A percentile compares a stretch with the other conserved stretches of the same genome.
Conservation (phyloP, 441 rosid species). For the Adansonia grandidieri region DNA sequence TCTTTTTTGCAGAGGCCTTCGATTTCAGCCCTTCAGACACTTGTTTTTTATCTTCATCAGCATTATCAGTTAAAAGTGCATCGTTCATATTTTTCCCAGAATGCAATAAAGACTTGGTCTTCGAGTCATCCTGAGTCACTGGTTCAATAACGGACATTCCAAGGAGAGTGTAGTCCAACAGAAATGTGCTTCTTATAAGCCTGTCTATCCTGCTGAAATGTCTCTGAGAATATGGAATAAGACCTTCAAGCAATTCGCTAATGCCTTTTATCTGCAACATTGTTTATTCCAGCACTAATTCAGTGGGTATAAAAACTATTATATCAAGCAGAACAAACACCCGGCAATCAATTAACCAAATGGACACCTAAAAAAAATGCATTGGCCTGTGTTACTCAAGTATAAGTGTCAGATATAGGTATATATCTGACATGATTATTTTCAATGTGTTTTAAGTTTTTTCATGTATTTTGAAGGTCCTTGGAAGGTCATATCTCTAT, state of each 20-base stretch:
- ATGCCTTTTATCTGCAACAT: slow-evolving; percentile 70
- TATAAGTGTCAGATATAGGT: too few species aligned
- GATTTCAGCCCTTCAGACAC: slow-evolving; percentile 30
- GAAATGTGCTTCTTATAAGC: slow-evolving; percentile 80
- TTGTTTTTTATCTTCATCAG: slow-evolving; percentile 26
- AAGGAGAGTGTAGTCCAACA: slow-evolving; percentile 80
- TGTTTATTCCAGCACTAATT: slow-evolving; percentile 14
- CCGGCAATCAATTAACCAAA: neutral
- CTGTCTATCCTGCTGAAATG: slow-evolving; percentile 91
- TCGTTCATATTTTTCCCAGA: slow-evolving; percentile 23
- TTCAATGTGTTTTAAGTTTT: too few species aligned
- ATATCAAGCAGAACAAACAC: neutral
- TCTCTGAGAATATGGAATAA: slow-evolving; percentile 89
- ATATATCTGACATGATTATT: too few species aligned
- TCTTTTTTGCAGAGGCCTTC: slow-evolving; percentile 54
- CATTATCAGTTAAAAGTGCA: slow-evolving; percentile 15
- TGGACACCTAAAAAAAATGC: neutral
- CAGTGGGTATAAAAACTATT: neutral
- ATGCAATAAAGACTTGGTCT: slow-evolving; percentile 23
- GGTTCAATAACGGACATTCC: slow-evolving; percentile 92
- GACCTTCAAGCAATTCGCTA: slow-evolving; percentile 85
- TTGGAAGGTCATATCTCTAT: too few species aligned
- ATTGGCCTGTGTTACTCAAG: neutral
- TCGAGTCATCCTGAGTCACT: slow-evolving; percentile 30
- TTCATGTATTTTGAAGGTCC: too few species aligned